Conservation (phyloP, 352 stramenopile genomes). For the Phytophthora sp. region DNA sequence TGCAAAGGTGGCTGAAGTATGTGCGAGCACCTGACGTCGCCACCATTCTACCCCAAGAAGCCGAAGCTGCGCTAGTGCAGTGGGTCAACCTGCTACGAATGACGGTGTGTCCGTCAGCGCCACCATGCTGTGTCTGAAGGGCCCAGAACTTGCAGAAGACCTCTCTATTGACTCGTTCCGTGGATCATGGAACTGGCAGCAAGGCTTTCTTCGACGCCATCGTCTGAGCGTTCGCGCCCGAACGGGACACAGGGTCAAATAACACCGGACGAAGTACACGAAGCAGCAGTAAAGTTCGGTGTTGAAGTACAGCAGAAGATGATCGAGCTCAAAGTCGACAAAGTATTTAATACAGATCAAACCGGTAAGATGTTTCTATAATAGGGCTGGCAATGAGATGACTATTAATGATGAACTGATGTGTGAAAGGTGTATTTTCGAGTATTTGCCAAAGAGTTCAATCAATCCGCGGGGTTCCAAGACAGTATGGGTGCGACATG, state of each 20-base stretch:
- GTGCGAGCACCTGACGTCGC: neutral
- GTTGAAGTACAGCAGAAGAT: slow-evolving; percentile 3
- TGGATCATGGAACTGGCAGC: neutral
- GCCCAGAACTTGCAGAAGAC: neutral
- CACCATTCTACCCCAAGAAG: neutral
- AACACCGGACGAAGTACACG: neutral
- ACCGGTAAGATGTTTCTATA: neutral
- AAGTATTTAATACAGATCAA: slow-evolving; percentile 9
- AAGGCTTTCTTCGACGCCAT: neutral
- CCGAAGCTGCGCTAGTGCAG: neutral
- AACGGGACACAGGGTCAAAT: neutral
- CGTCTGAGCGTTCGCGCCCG: slow-evolving; percentile 3
- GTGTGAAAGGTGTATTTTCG: neutral
- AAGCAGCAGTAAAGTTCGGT: neutral
- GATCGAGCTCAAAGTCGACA: neutral
- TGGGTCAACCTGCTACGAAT: neutral
- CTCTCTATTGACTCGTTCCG: neutral
- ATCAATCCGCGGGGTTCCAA: neutral
- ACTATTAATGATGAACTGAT: no score
- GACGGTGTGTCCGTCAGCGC: neutral
- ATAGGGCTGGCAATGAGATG: no score
- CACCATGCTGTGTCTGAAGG: neutral
- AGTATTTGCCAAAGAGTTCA: neutral
- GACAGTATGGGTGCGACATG: neutral
- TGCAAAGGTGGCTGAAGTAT: neutral